Evolutionary conservation across 1,139 yeast species (phyloP), one percentile per base, ranked within the genome.

Genomic region (Neolecta irregularis): DNA sequence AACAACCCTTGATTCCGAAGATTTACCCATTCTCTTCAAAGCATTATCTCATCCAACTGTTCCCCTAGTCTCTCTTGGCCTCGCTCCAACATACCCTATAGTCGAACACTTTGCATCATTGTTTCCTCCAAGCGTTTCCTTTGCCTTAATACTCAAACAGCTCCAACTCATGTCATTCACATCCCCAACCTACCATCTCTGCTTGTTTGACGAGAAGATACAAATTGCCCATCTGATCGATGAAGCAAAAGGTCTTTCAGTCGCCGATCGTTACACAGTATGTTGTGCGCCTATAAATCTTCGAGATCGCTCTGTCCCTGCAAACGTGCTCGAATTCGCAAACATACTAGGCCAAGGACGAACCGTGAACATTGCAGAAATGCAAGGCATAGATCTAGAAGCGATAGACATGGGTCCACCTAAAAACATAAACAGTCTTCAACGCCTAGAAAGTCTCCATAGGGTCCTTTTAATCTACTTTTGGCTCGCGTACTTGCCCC

Each of bases 401-500:
- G 12, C 34, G 15, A 5, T 45, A 47, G 8, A 52, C 46, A 15
- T 45, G 52, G 6, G 61, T 63, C 34, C 38, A 7, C 41, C 42
- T 7, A 29, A 38, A 24, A 30, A 41, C 58, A 11, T 30, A 6
- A 36, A 32, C 5, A 34, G 39, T 13, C 55, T 79, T 32, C 65
- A 64, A 35, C 51, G 56, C 26, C 61, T 80, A 34, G 96, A 85
- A 51, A 66, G 65, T 15, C 58, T 77, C 44, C 93, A 88, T 57
- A 69, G 72, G 45, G 58, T 71, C 33, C 64, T 80, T 17, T 65
- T 75, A 45, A 58, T 80, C 9, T 85, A 71, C 51, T 59, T 81
- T 53, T 88, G 98, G 98, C 62, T 88, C 44, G 67, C 80, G 41
- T 88, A 80, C 51, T 58, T 91, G 50, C 76, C 73, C 61, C 85